Percentiles rank a stretch among this genome's conserved stretches.
These are phyloP conservation scores for Calonectria pseudoreteaudii DNA, from an alignment of 2,329 filamentous ascomycete genomes.

Conservation along the genomic window DNA sequence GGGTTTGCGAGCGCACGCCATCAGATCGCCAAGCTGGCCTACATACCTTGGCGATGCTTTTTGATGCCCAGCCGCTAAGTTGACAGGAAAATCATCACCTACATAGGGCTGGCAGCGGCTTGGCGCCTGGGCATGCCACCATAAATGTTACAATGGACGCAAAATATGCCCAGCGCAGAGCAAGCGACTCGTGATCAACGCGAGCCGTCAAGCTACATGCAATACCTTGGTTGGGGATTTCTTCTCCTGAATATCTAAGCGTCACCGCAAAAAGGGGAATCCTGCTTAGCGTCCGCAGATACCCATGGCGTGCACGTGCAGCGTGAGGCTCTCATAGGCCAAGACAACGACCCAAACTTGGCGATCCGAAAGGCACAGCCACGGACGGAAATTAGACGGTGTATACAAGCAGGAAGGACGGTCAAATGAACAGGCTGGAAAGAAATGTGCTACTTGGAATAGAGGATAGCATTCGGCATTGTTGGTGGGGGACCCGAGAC, in stretches of 20 bases:
- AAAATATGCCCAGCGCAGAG: neutral
- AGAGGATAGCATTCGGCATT: neutral
- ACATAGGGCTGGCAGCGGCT: slow-evolving; percentile 1
- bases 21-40: neutral
- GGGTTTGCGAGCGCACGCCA: neutral
- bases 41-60: slow-evolving; percentile 1
- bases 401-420: neutral
- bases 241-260: neutral
- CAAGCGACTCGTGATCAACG: neutral
- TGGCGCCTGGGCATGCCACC: neutral
- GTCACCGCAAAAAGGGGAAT: neutral
- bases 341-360: neutral
- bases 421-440: neutral
- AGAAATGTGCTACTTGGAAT: neutral
- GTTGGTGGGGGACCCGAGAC: slow-evolving; percentile 3
- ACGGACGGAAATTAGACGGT: slow-evolving; percentile 10
- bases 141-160: neutral
- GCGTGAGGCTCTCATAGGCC: neutral
- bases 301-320: slow-evolving; percentile 1
- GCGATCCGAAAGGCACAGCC: slow-evolving; percentile 4
- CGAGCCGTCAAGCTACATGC: neutral
- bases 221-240: neutral
- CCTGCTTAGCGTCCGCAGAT: neutral
- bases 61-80: slow-evolving; percentile 2
- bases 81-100: neutral